phyloP scores from a whole-genome alignment of 371 early-diverging fungal genomes.

The Syncephalis plumigaleata region DNA sequence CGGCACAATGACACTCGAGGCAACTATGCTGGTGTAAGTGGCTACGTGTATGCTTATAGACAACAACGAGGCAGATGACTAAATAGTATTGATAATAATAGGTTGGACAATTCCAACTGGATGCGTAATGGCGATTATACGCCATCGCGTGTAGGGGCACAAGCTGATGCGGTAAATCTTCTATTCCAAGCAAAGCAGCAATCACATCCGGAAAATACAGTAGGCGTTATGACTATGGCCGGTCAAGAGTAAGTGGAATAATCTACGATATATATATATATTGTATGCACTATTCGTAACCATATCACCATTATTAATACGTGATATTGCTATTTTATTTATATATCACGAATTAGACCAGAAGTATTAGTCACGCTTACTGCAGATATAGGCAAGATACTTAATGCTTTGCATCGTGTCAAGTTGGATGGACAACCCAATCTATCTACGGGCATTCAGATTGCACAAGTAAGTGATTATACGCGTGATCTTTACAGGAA shows the following conservation, averaged over 20 bases:
- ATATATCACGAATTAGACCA: too few species aligned
- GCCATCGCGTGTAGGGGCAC: slow-evolving; percentile 87
- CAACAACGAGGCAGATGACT: background rate
- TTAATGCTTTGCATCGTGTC: slow-evolving; percentile 69
- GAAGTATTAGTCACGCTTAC: slow-evolving; percentile 88
- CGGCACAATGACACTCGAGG: slow-evolving; percentile 47
- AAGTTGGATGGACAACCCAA: slow-evolving; percentile 51
- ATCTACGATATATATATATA: background rate
- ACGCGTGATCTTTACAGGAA: background rate
- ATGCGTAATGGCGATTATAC: slow-evolving; percentile 97
- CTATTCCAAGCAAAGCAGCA: slow-evolving; percentile 85
- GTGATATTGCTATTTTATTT: too few species aligned
- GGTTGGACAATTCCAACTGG: slow-evolving; percentile 98
- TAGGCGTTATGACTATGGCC: slow-evolving; percentile 93
- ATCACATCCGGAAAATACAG: slow-evolving; percentile 89
- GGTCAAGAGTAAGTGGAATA: slow-evolving; percentile 49
- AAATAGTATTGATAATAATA: slow-evolving; percentile 9
- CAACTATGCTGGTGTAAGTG: slow-evolving; percentile 47
- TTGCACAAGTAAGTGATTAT: slow-evolving; percentile 69
- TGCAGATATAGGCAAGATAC: slow-evolving; percentile 75
- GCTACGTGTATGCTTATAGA: background rate
- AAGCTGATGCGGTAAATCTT: slow-evolving; percentile 85
- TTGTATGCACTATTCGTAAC: too few species aligned
- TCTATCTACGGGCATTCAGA: slow-evolving; percentile 78
- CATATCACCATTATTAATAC: too few species aligned